Percentiles rank a stretch among this genome's conserved stretches.
These are phyloP conservation scores for Leavenworthia alabamica DNA, from an alignment of 345 rosid species.

Conservation along the genomic window DNA sequence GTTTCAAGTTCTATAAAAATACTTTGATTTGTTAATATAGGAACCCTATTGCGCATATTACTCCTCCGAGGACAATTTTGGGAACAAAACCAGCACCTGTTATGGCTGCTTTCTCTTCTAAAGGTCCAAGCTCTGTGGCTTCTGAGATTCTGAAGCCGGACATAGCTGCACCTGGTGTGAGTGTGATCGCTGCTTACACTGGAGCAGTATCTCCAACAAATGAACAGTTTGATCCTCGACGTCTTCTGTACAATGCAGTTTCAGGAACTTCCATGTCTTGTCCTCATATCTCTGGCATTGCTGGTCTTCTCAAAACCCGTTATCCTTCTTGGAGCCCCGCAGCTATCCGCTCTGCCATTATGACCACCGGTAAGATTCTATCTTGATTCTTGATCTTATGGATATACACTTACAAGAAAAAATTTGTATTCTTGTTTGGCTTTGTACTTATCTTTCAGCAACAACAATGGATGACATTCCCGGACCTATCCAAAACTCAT, in stretches of 20 bases:
- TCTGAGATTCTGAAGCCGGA: slow-evolving; percentile 80
- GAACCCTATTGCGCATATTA: slow-evolving; percentile 51
- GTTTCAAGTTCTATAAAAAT: not conserved
- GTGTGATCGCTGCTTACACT: slow-evolving; percentile 66
- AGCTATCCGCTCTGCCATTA: slow-evolving; percentile 73
- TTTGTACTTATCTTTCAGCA: slow-evolving; percentile 32
- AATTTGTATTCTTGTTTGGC: not conserved
- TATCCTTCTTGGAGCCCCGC: slow-evolving; percentile 80
- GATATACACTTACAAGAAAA: not conserved
- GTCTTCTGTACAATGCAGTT: slow-evolving; percentile 40
- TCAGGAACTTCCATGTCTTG: slow-evolving; percentile 93
- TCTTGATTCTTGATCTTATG: not conserved
- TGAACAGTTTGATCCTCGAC: slow-evolving; percentile 43
- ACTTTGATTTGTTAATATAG: slow-evolving; percentile 20
- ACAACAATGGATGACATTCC: slow-evolving; percentile 44
- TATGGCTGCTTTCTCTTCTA: slow-evolving; percentile 77
- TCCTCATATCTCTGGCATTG: slow-evolving; percentile 77
- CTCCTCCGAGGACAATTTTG: slow-evolving; percentile 33
- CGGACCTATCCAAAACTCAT: slow-evolving; percentile 41
- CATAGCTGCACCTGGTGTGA: slow-evolving; percentile 81
- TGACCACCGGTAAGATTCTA: slow-evolving; percentile 51
- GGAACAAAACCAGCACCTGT: slow-evolving; percentile 55
- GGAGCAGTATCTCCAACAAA: slow-evolving; percentile 52
- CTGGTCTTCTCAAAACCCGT: slow-evolving; percentile 63
- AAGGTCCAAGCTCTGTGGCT: slow-evolving; percentile 56